Evolutionary conservation across 306 rosid genomes (phyloP).

Genomic region (Medicago ruthenica): DNA sequence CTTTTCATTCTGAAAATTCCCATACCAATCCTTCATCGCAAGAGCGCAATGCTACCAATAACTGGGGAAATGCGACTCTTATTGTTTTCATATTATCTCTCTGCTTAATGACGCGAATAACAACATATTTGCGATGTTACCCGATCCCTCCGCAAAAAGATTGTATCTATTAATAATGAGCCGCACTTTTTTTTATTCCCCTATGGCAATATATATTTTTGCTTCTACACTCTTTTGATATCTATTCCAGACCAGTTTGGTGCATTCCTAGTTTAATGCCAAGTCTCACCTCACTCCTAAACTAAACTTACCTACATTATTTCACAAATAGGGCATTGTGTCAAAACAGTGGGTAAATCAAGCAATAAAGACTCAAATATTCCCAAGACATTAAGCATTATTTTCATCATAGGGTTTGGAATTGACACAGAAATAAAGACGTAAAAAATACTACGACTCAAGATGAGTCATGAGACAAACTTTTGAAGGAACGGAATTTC

Average conservation of each 20-base stretch:
- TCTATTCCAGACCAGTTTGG: neutral
- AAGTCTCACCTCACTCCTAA: neutral
- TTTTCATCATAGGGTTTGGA: neutral
- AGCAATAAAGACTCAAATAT: too few relatives aligned
- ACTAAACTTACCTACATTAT: neutral
- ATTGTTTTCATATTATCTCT: too few relatives aligned
- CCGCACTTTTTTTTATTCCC: neutral
- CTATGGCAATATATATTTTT: neutral
- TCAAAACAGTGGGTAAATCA: neutral
- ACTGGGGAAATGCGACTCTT: neutral
- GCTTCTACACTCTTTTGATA: neutral
- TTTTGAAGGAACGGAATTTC: too few relatives aligned
- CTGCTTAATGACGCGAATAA: too few relatives aligned
- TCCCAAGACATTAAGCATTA: neutral
- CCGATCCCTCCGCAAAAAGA: neutral
- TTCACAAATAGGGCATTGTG: neutral
- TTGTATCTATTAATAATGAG: neutral
- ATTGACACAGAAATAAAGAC: too few relatives aligned
- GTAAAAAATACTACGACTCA: too few relatives aligned
- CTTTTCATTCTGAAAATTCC: neutral
- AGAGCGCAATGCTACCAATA: neutral
- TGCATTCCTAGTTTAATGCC: neutral
- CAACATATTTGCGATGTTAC: neutral
- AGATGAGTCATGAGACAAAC: too few relatives aligned
- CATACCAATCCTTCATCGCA: neutral